Percentiles rank a stretch among this genome's conserved stretches.
phyloP scores from a whole-genome alignment of 257 asterid genomes.

The Ehretia macrophylla region DNA sequence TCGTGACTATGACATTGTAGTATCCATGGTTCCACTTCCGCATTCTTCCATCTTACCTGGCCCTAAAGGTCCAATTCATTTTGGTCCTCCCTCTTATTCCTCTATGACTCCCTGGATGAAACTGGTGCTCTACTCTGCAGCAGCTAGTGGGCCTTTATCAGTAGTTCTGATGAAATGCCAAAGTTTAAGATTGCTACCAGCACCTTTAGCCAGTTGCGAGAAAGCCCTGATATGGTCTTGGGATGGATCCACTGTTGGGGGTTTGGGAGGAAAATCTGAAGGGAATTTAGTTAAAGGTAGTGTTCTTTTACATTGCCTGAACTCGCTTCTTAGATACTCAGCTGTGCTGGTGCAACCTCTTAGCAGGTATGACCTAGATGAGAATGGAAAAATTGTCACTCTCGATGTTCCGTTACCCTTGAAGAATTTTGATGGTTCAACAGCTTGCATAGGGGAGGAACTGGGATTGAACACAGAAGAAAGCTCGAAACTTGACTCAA shows the following conservation, averaged over 20 bases:
- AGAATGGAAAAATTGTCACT: conserved; percentile 57
- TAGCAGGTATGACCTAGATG: conserved; percentile 80
- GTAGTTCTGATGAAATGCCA: conserved; percentile 97
- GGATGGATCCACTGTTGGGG: conserved; percentile 92
- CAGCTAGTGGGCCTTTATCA: conserved; percentile 88
- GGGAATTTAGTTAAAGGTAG: conserved; percentile 91
- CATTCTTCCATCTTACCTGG: conserved; percentile 95
- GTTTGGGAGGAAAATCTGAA: conserved; percentile 87
- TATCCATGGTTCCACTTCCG: conserved; percentile 98
- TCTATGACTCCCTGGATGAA: conserved; percentile 99
- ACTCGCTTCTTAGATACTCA: conserved; percentile 85
- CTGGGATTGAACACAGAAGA: conserved; percentile 62
- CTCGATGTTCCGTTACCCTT: conserved; percentile 91
- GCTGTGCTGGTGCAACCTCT: conserved; percentile 97
- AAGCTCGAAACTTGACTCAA: conserved; percentile 50
- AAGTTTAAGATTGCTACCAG: conserved; percentile 89
- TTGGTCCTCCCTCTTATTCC: conserved; percentile 96
- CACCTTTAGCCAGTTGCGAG: conserved; percentile 96
- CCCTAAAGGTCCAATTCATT: conserved; percentile 92
- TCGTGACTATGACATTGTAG: conserved; percentile 89
- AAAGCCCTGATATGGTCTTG: conserved; percentile 97
- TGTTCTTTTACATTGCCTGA: conserved; percentile 85
- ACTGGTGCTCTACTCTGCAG: conserved; percentile 72
- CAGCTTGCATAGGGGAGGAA: conserved; percentile 75
- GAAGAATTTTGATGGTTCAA: conserved; percentile 86